Evolutionary conservation across 768 basidiomycete genomes (phyloP), one percentile per base, ranked within the genome.

Genomic region (Hypholoma sublateritium): DNA sequence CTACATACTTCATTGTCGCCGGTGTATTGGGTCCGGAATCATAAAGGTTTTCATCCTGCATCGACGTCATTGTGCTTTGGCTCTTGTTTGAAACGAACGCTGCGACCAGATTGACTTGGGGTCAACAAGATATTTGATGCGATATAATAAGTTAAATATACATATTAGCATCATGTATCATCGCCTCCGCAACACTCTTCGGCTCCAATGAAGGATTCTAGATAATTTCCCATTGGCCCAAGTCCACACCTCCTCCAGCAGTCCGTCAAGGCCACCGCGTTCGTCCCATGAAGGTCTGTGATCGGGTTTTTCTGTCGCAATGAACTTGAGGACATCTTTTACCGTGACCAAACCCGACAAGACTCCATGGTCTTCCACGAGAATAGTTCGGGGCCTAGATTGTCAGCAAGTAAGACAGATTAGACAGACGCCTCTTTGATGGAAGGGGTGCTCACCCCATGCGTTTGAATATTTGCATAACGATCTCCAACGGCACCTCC

Each of bases 391-490:
- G 0, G 97, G 97, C 7, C 96, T 98, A 56, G 6, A 21, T 45
- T 45, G 57, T 16, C 35, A 32, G 14, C 55, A 45, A 19, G 58
- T 51, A 39, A 55, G 49, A 42, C 41, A 42, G 58, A 34, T 28
- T 32, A 48, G 25, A 51, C 9, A 48, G 25, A 51, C 9, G 51
- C 17, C 28, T 52, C 44, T 34, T 17, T 49, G 42, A 43, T 61
- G 48, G 25, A 48, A 11, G 17, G 28, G 55, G 35, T 13, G 79
- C 93, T 63, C 66, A 97, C 97, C 97, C 97, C 89, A 99, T 92
- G 45, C 93, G 83, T 69, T 96, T 93, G 80, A 98, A 99, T 24
- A 99, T 74, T 67, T 99, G 94, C 90, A 97, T 93, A 7, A 95
- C 93, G 53, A 98, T 94, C 70, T 99, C 97, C 42, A 99, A 77